Evolutionary conservation across 768 basidiomycete species (phyloP).

Genomic region (Boletus fagicola): DNA sequence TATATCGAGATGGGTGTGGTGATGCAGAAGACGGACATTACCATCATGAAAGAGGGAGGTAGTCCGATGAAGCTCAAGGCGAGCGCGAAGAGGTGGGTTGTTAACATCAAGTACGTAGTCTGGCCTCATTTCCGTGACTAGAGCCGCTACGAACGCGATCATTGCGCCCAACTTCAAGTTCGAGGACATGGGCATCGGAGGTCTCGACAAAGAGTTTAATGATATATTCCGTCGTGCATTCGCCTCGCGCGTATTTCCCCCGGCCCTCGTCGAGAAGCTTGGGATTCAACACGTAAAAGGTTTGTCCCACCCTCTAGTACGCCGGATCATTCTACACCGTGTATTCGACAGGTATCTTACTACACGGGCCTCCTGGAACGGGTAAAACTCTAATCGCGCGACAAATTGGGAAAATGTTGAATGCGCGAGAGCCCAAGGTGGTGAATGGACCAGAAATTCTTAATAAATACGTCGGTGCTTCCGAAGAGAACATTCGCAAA

Average conservation of each 20-base stretch:
- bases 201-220: constrained; percentile 90
- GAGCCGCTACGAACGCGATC: constrained; percentile 91
- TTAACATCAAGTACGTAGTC: background rate
- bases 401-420: constrained; percentile 99
- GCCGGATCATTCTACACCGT: background rate
- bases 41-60: constrained; percentile 77
- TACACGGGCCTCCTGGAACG: constrained; percentile 96
- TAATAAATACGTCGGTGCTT: constrained; percentile 95
- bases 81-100: constrained; percentile 80
- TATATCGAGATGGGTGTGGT: constrained; percentile 61
- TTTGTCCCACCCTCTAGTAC: constrained; percentile 28
- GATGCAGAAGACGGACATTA: constrained; percentile 91
- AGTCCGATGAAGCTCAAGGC: constrained; percentile 89
- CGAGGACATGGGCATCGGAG: constrained; percentile 99
- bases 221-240: constrained; percentile 99
- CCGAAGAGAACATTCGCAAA: constrained; percentile 97
- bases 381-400: constrained; percentile 98
- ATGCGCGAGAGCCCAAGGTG: constrained; percentile 95
- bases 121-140: constrained; percentile 31
- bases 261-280: constrained; percentile 92
- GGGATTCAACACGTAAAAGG: constrained; percentile 99
- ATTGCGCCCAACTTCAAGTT: constrained; percentile 99
- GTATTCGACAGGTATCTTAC: constrained; percentile 67
- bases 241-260: constrained; percentile 97
- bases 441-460: constrained; percentile 98